Evolutionary conservation across 164 flowering plant species (phyloP).

Genomic region (Nymphaea colorata): DNA sequence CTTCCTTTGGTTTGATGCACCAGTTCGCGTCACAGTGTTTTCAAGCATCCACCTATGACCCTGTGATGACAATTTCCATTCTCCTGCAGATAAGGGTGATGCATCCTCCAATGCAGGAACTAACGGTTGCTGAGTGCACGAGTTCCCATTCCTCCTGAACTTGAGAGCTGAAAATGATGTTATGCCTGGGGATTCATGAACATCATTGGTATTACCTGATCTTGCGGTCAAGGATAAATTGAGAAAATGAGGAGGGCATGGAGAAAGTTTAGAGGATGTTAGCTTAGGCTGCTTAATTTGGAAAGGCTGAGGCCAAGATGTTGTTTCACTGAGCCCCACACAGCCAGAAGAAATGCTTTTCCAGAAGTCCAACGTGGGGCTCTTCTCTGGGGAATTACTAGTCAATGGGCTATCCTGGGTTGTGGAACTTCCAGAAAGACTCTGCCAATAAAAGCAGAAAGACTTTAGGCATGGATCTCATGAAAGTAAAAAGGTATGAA

Average conservation of each 20-base stretch:
- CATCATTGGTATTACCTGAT: conserved; percentile 4
- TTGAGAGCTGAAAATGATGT: conserved; percentile 6
- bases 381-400: conserved; percentile 5
- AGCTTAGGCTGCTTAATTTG: conserved; percentile 5
- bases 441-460: conserved; percentile 11
- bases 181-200: conserved; percentile 3
- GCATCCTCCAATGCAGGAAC: conserved; percentile 6
- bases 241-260: conserved; percentile 5
- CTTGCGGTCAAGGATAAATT: conserved; percentile 17
- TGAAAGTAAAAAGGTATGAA: neutral
- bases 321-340: conserved; percentile 7
- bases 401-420: conserved; percentile 7
- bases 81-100: conserved; percentile 12
- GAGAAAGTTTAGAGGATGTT: conserved; percentile 6
- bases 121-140: neutral
- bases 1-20: conserved; percentile 14
- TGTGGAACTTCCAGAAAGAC: conserved; percentile 12
- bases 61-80: conserved; percentile 6
- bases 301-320: neutral
- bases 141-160: conserved; percentile 5
- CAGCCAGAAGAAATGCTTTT: neutral
- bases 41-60: conserved; percentile 42
- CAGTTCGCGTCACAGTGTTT: conserved; percentile 22
- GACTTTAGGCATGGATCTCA: neutral
- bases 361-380: conserved; percentile 2